Conservation (phyloP, 2,329 filamentous ascomycete species). For the Dactylellina cionopaga region DNA sequence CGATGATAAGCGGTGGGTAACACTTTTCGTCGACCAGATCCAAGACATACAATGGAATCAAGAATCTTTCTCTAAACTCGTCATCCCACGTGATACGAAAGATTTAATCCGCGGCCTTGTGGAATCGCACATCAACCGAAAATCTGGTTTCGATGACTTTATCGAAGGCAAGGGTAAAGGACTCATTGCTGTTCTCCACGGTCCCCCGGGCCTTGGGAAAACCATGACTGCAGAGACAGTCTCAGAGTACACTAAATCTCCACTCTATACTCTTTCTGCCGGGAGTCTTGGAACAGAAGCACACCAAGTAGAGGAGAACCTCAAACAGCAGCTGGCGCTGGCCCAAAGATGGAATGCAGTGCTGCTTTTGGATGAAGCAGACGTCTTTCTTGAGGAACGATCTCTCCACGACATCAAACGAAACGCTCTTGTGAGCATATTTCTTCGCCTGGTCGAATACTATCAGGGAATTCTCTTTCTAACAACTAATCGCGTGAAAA, state of each 20-base stretch:
- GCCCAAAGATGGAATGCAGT: slow-evolving; percentile 88
- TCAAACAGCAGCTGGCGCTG: slow-evolving; percentile 80
- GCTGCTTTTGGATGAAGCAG: slow-evolving; percentile 83
- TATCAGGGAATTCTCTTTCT: slow-evolving; percentile 91
- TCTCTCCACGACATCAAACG: slow-evolving; percentile 84
- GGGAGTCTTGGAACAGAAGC: slow-evolving; percentile 81
- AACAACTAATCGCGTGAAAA: slow-evolving; percentile 82
- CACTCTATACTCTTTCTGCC: slow-evolving; percentile 82
- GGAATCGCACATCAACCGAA: slow-evolving; percentile 54
- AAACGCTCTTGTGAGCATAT: slow-evolving; percentile 84
- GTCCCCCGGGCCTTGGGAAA: slow-evolving; percentile 84
- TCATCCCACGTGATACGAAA: slow-evolving; percentile 57
- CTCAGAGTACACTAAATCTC: slow-evolving; percentile 81
- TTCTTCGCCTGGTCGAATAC: slow-evolving; percentile 86
- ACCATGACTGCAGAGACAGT: slow-evolving; percentile 88
- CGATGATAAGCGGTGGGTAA: slow-evolving; percentile 68
- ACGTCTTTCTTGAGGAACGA: slow-evolving; percentile 84
- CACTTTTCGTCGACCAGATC: not conserved
- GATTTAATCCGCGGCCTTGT: slow-evolving; percentile 56
- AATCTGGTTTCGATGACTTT: slow-evolving; percentile 73
- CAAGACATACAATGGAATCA: slow-evolving; percentile 15
- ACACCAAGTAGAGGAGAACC: not conserved
- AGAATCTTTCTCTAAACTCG: slow-evolving; percentile 55
- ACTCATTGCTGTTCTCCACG: slow-evolving; percentile 69
- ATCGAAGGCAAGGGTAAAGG: slow-evolving; percentile 87